Evolutionary conservation across 2,329 filamentous ascomycete genomes (phyloP), one percentile per base, ranked within the genome.

Genomic region (Fusarium tjaetaba): DNA sequence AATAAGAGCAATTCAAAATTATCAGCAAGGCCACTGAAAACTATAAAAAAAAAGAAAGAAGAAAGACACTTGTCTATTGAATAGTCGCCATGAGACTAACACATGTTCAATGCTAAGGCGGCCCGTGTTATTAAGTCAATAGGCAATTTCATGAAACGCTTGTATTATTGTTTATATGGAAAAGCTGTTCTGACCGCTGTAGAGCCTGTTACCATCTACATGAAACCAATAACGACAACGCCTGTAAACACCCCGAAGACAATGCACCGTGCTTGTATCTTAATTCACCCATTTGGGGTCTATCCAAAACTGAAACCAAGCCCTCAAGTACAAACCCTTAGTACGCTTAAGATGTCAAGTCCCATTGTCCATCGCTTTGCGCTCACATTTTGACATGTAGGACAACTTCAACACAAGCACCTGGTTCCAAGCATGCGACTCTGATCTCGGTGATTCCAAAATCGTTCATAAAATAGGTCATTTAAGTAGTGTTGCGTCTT

Each of bases 121-220:
- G 6, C 16, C n/a, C 18, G 22, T 36, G 18, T 26, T 34, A 26
- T 26, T 22, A 13, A 7, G 32, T 20, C 18, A 20, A 26, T 36
- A 52, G 16, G 18, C 9, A 28, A 41, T 24, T 16, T 30, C 30
- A 24, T 55, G 22, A 56, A 48, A 36, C 66, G 52, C 67, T 70
- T 15, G 28, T 58, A 70, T 70, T 57, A 57, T 49, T 63, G 28
- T 24, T 59, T 49, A 52, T 34, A 41, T 28, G 20, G 34, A 24
- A 55, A 46, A 67, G 59, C 60, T 30, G 34, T 55, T 55, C 36
- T 45, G 45, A 53, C 53, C 55, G 43, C 67, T 57, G 36, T 39
- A 60, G 61, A 62, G 53, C 52, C 51, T 43, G 38, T 57, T 48
- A 57, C 58, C 66, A 56, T 73, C 73, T 76, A 76, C 61, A 49